Conservation (phyloP, 2,329 filamentous ascomycete species). For the Diplocarpon mali region DNA sequence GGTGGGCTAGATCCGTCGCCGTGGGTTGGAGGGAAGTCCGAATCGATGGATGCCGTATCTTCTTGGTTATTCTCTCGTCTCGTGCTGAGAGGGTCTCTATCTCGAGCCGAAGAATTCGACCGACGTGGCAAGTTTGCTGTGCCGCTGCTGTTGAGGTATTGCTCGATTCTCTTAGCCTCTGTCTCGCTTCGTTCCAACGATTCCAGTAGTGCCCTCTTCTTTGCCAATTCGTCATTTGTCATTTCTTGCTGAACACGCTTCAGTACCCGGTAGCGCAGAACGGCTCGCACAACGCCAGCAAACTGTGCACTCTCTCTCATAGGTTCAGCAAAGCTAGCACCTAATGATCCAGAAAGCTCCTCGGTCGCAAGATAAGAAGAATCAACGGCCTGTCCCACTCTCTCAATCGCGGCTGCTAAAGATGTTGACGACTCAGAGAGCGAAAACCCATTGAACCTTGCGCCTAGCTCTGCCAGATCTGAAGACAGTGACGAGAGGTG, state of each 20-base stretch:
- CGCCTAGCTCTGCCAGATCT: slow-evolving; percentile 85
- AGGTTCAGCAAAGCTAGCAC: slow-evolving; percentile 89
- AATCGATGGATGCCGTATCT: slow-evolving; percentile 85
- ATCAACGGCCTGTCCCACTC: slow-evolving; percentile 87
- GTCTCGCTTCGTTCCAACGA: slow-evolving; percentile 88
- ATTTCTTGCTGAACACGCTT: slow-evolving; percentile 97
- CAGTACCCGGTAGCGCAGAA: slow-evolving; percentile 78
- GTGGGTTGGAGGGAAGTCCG: slow-evolving; percentile 87
- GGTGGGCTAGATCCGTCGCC: slow-evolving; percentile 57
- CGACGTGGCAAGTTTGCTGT: slow-evolving; percentile 51
- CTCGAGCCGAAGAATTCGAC: slow-evolving; percentile 48
- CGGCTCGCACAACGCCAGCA: slow-evolving; percentile 80
- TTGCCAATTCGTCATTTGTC: slow-evolving; percentile 84
- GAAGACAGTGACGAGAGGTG: slow-evolving; percentile 76
- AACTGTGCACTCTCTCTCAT: slow-evolving; percentile 98
- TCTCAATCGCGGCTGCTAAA: slow-evolving; percentile 85
- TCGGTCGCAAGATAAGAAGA: slow-evolving; percentile 93
- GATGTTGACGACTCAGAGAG: slow-evolving; percentile 84
- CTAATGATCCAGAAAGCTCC: slow-evolving; percentile 77
- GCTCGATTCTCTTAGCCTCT: slow-evolving; percentile 86
- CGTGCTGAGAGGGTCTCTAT: slow-evolving; percentile 38
- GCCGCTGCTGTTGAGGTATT: slow-evolving; percentile 72
- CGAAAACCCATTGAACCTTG: slow-evolving; percentile 94
- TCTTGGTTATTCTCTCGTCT: slow-evolving; percentile 47
- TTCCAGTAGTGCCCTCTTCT: slow-evolving; percentile 73